Evolutionary conservation across 1,284 basidiomycete genomes (phyloP).

Genomic region (Moniliophthora roreri): DNA sequence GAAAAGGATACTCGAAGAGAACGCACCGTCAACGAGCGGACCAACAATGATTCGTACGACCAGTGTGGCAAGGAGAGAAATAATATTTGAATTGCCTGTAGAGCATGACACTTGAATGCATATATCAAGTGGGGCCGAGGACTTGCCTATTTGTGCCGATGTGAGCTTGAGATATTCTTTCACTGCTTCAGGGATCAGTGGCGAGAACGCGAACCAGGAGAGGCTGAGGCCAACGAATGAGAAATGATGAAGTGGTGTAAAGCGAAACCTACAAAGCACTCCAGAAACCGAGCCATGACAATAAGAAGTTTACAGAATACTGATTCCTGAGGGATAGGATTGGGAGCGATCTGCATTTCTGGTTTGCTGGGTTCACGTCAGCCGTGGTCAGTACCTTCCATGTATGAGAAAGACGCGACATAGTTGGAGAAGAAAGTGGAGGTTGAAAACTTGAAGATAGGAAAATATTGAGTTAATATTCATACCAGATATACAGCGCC

Average conservation of each 20-base stretch:
- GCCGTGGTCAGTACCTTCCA: constrained; percentile 22
- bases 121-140: too few species aligned
- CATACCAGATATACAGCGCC: too few species aligned
- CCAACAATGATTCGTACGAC: constrained; percentile 55
- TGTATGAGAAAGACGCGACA: constrained; percentile 28
- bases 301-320: constrained; percentile 53
- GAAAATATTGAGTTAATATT: too few species aligned
- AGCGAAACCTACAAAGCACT: constrained; percentile 29
- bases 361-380: constrained; percentile 51
- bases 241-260: not conserved
- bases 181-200: constrained; percentile 62
- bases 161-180: constrained; percentile 55
- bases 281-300: constrained; percentile 51
- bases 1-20: not conserved
- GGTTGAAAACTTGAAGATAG: not conserved
- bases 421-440: constrained; percentile 16
- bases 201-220: constrained; percentile 69
- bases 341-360: constrained; percentile 56
- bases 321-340: constrained; percentile 52
- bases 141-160: constrained; percentile 33
- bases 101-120: too few species aligned
- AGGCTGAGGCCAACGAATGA: constrained; percentile 23
- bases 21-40: constrained; percentile 31
- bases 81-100: constrained; percentile 51
- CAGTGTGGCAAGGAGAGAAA: constrained; percentile 56